Percentiles rank a stretch among this genome's conserved stretches.
Evolutionary conservation across 306 rosid genomes (phyloP).

Genomic region (Vicia sativa): DNA sequence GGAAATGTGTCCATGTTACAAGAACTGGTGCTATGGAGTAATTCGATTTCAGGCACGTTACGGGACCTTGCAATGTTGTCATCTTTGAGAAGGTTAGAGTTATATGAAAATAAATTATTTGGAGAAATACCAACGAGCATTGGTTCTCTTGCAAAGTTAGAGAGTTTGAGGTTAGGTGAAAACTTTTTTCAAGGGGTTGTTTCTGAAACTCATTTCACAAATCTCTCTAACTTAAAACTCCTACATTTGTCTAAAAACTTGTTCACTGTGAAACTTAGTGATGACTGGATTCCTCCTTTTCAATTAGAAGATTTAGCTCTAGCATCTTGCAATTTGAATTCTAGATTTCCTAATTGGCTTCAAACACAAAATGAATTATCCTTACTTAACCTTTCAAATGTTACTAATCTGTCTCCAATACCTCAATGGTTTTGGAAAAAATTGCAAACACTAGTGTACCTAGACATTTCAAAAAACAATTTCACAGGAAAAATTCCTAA

Average conservation of each 20-base stretch:
- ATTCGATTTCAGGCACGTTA: constrained; percentile 5
- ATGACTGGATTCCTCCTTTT: constrained; percentile 28
- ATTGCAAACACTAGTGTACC: accelerated
- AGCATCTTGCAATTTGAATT: constrained; percentile 1
- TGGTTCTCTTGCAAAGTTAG: background rate
- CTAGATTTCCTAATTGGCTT: constrained; percentile 11
- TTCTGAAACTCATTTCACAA: constrained; percentile 9
- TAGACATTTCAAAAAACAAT: constrained; percentile 21
- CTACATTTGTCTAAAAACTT: background rate
- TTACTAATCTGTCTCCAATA: background rate
- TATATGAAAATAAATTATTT: no score
- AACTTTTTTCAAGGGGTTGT: background rate
- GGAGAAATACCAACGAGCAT: background rate
- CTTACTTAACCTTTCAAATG: background rate
- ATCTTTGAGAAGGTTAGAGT: no score
- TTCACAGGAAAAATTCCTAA: background rate
- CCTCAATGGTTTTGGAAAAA: constrained; percentile 23
- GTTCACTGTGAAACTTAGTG: background rate
- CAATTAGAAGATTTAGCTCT: background rate
- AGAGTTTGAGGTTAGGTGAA: accelerated
- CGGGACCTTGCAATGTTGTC: no score
- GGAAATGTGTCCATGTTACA: background rate
- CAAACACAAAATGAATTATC: background rate
- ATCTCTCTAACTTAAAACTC: background rate
- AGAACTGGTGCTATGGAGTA: background rate